Conservation (phyloP, 441 rosid genomes). For the Melastoma candidum region DNA sequence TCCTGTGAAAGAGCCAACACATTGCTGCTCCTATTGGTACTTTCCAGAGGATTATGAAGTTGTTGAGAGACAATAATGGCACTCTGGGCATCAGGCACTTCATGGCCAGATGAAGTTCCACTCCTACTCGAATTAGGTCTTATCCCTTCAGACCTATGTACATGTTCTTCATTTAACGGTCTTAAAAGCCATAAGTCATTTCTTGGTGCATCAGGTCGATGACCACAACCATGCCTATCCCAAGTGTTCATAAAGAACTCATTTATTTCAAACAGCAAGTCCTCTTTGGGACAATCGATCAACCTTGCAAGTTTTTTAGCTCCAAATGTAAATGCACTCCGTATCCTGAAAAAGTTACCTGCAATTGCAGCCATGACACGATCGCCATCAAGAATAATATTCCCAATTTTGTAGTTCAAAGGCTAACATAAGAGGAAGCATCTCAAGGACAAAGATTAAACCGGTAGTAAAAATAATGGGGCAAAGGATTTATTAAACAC, state of each 20-base stretch:
- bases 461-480: no score
- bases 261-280: conserved; percentile 59
- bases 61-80: conserved; percentile 28
- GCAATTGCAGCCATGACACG: conserved; percentile 11
- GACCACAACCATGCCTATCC: conserved; percentile 95
- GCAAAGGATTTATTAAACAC: no score
- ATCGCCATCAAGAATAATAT: not conserved
- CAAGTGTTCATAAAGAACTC: conserved; percentile 90
- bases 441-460: no score
- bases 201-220: conserved; percentile 87
- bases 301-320: conserved; percentile 85
- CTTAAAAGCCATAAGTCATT: conserved; percentile 40
- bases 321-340: conserved; percentile 98
- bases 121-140: conserved; percentile 29
- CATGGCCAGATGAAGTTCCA: conserved; percentile 29
- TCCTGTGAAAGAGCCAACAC: conserved; percentile 26
- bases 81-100: conserved; percentile 30
- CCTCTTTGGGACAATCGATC: conserved; percentile 83
- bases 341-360: conserved; percentile 98
- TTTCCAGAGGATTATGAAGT: conserved; percentile 31
- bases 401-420: no score
- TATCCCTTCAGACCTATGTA: conserved; percentile 33
- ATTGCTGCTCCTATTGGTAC: conserved; percentile 27
- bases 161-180: conserved; percentile 35
- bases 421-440: no score